Evolutionary conservation across 2,329 filamentous ascomycete genomes (phyloP).

Genomic region (Pleoardoris graminearum): DNA sequence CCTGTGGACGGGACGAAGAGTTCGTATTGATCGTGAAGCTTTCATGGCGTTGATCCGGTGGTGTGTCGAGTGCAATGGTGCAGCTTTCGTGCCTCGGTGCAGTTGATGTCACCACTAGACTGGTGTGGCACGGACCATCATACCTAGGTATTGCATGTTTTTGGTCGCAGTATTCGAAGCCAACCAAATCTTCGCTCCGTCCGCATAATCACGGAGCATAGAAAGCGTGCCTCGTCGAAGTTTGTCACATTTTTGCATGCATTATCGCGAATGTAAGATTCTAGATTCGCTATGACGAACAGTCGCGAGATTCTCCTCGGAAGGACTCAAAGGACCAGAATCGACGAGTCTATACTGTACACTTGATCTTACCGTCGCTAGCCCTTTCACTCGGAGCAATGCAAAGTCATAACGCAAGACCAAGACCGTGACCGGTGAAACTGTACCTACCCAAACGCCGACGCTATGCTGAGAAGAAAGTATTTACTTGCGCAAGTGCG

Average conservation of each 20-base stretch:
- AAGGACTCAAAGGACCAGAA: too few species aligned
- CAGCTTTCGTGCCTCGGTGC: neutral
- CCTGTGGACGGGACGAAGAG: constrained; percentile 1
- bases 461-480: constrained; percentile 33
- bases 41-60: constrained; percentile 7
- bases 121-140: constrained; percentile 14
- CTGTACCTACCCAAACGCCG: constrained; percentile 27
- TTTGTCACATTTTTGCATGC: too few species aligned
- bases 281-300: too few species aligned
- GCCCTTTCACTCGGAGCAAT: constrained; percentile 26
- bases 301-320: too few species aligned
- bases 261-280: too few species aligned
- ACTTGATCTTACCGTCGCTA: constrained; percentile 29
- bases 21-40: neutral
- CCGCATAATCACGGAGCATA: neutral
- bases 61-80: neutral
- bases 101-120: constrained; percentile 17
- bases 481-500: constrained; percentile 47
- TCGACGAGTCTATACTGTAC: constrained; percentile 1
- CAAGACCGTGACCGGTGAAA: neutral
- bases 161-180: neutral
- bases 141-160: neutral
- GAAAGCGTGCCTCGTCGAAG: too few species aligned
- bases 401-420: neutral
- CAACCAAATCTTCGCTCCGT: neutral